Percentiles rank a stretch among this genome's conserved stretches.
These are phyloP conservation scores for Hypoxylon sp. DNA, from an alignment of 2,329 filamentous ascomycete species.

Conservation along the genomic window DNA sequence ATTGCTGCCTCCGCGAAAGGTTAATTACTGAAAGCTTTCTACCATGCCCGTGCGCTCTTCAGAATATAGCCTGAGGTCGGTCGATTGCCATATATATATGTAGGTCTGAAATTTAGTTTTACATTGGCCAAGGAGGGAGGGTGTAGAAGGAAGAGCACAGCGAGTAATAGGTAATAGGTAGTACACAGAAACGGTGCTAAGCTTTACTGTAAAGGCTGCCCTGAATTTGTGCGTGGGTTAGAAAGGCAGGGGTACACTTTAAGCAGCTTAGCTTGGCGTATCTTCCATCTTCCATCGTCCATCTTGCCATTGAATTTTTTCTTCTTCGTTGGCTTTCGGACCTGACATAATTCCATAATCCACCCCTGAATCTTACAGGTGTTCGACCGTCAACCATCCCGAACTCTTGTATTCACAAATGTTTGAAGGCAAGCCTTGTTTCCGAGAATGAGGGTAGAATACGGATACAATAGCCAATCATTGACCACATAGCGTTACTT, in stretches of 20 bases:
- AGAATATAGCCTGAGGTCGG: conserved; percentile 35
- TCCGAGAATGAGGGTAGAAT: neutral
- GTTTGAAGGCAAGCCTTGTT: neutral
- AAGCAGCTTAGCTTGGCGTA: neutral
- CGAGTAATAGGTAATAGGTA: too few relatives aligned
- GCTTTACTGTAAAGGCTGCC: neutral
- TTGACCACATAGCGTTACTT: neutral
- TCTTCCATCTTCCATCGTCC: neutral
- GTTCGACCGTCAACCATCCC: neutral
- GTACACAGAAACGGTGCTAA: neutral
- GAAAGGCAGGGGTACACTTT: neutral
- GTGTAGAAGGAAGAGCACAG: neutral
- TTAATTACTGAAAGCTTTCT: conserved; percentile 18
- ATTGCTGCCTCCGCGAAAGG: conserved; percentile 10
- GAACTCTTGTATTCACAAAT: neutral
- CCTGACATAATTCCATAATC: neutral
- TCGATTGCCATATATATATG: conserved; percentile 13
- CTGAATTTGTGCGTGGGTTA: neutral
- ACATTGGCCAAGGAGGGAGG: neutral
- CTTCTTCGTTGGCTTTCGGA: neutral
- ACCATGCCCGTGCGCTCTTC: neutral
- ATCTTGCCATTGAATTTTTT: too few relatives aligned
- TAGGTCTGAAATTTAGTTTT: neutral
- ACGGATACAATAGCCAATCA: neutral
- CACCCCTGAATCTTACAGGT: neutral